A percentile compares a stretch with the other conserved stretches of the same genome.
These are phyloP conservation scores for Fusarium concolor DNA, from an alignment of 2,329 filamentous ascomycete genomes.

Conservation along the genomic window DNA sequence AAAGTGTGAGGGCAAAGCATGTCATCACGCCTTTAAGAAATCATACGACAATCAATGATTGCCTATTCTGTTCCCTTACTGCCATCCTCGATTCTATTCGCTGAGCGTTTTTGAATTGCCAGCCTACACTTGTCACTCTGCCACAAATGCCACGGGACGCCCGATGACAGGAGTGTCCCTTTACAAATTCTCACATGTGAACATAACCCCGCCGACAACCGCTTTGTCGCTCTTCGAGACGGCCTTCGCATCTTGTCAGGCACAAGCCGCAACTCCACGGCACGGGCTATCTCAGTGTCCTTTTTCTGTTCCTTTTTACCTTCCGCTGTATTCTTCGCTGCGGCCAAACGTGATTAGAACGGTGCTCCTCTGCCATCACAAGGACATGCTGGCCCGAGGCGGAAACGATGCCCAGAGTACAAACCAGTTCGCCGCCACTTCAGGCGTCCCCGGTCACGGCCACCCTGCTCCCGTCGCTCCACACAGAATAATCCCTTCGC, in stretches of 20 bases:
- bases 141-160: not conserved
- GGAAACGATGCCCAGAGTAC: not conserved
- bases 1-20: not conserved
- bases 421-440: not conserved
- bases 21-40: not conserved
- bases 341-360: not conserved
- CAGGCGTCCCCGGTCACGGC: not conserved
- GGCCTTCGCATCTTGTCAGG: not conserved
- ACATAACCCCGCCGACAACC: not conserved
- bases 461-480: not conserved
- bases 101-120: not conserved
- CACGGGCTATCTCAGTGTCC: not conserved
- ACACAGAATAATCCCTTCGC: not conserved
- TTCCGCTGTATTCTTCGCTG: not conserved
- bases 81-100: not conserved
- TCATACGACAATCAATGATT: not conserved
- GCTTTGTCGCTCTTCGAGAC: not conserved
- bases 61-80: not conserved
- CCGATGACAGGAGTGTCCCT: not conserved
- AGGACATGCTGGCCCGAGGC: not conserved
- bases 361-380: not conserved
- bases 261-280: not conserved
- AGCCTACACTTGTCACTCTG: not conserved
- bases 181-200: not conserved
- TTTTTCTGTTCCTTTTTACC: not conserved